Base-by-base conservation (phyloP, 2,329 filamentous ascomycete genomes). In the Dactylellina sp. region DNA sequence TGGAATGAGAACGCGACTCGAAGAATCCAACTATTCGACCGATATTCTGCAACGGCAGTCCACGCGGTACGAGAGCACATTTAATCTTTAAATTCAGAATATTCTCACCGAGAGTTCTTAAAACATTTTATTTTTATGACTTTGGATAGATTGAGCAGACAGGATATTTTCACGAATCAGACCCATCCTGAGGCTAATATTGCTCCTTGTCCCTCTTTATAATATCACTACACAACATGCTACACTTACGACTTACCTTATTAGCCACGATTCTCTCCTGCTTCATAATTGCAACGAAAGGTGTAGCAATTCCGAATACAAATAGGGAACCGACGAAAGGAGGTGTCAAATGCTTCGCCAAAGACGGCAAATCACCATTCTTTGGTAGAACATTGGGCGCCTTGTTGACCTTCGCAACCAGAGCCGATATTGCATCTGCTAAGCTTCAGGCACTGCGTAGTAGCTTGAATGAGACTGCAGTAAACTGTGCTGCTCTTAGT, bases 321-420 rank as follows among this genome's bases (percentile, higher is more conserved):
- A 53, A 53, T 7, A 5, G 7, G 14, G 25, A 40, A 22, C 14
- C 16, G 14, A 37, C 20, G 5, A 53, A 53, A 37, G 22, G 49
- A 53, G 28, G 25, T 5, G n/a, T 32, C 16, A 56, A 56, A 39
- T 56, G 52, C 22, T 16, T 35, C 35, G 18, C 52, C 1, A 40
- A 11, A n/a, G 25, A 35, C 1, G 52, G 35, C 1, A 40, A 42
- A 24, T 56, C 52, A 1, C 35, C 32, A 12, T 56, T 56, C 18
- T 56, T 56, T 32, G n/a, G 12, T 7, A 56, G 2, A 9, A 37
- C 52, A 7, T 5, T 40, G 16, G 35, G 20, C 1, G 5, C 5
- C 37, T 22, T 56, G 12, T 1, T 37, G 2, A 3, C 35, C 7
- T 56, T 37, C 22, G 35, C 35, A 7, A 22, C n/a, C 16, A 22